phyloP scores from a whole-genome alignment of 257 asterid genomes.

The Solanum neorickii region DNA sequence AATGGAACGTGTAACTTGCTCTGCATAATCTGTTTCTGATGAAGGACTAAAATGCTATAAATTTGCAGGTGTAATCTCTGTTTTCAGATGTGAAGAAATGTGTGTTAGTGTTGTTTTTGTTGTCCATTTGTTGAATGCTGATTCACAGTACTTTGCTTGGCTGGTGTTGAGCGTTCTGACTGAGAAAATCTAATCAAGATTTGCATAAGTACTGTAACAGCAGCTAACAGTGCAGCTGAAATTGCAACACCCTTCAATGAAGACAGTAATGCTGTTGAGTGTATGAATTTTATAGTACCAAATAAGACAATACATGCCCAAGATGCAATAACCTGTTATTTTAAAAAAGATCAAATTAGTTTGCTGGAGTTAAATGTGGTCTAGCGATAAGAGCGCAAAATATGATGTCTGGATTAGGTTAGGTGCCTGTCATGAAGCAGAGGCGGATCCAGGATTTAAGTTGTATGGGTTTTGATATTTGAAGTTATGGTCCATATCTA shows the following conservation, averaged over 20 bases:
- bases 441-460: neutral
- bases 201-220: conserved; percentile 70
- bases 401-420: neutral
- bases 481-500: neutral
- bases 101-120: conserved; percentile 19
- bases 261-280: conserved; percentile 48
- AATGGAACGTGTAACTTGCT: neutral
- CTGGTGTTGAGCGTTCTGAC: conserved; percentile 60
- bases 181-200: conserved; percentile 79
- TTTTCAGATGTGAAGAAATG: neutral
- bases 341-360: neutral
- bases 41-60: neutral
- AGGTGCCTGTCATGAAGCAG: neutral
- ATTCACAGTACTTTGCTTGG: conserved; percentile 17
- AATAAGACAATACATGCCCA: conserved; percentile 54
- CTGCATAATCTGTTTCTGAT: neutral
- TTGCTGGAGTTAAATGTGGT: neutral
- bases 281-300: conserved; percentile 51
- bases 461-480: neutral
- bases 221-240: conserved; percentile 38
- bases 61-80: neutral
- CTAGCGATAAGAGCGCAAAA: neutral
- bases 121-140: conserved; percentile 12
- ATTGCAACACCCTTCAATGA: conserved; percentile 75
- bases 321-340: conserved; percentile 59